Base-by-base conservation (phyloP, 2,329 filamentous ascomycete species). In the Botrytis paeoniae region DNA sequence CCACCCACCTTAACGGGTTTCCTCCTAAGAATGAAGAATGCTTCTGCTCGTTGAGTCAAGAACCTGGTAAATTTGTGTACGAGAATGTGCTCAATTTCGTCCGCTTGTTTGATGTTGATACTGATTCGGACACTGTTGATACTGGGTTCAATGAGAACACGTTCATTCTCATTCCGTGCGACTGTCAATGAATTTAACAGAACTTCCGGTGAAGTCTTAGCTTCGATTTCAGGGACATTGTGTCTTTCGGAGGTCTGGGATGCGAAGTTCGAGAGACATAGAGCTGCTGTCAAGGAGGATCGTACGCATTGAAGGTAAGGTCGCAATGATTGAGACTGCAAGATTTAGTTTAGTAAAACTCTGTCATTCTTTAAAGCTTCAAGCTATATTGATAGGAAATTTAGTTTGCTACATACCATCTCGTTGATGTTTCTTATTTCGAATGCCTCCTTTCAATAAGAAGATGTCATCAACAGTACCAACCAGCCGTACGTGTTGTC, bases 1-100 rank as follows among this genome's bases (percentile, higher is more conserved):
- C 41, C 8, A 74, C 77, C 64, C 82, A 97, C 94, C 88, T 96
- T 95, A 80, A 99, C 93, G 32, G 96, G 93, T 85, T 99, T 99
- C 84, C 96, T 90, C 83, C 96, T 87, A 81, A 99, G 84, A 75
- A 99, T 97, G 81, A 98, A 98, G 85, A 99, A 99, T 0, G 93
- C 94, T 84, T 99, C 96, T 66, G 96, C 96, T 83, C 95, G 88
- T 85, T 98, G 95, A 57, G 94, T 98, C 84, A 99, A 85, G 87
- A 99, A 99, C 73, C 96, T 89, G 59, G 95, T 97, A 81, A 99
- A 98, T 85, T 99, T 99, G 86, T 98, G 96, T 76, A 99, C 96
- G 75, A 99, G 86, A 77, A 99, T 98, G 82, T 97, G 90, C 84
- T 99, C 96, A 80, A 98, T 99, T 85, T 99, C 96, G 83, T 99